Base-by-base conservation (phyloP, 1,284 basidiomycete genomes). In the Retiboletus fuscus region DNA sequence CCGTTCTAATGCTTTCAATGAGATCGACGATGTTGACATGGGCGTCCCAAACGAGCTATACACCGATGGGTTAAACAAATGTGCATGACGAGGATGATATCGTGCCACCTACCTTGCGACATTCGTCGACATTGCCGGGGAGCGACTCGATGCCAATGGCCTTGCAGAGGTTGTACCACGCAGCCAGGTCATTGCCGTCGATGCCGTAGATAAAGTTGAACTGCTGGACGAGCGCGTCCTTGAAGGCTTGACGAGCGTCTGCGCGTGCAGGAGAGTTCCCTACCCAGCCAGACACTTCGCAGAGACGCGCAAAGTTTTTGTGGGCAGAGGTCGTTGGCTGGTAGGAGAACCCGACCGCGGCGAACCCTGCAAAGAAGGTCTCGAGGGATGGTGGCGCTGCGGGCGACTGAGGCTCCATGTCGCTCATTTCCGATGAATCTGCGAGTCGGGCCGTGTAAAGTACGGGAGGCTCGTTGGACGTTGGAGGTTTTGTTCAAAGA, bases 21-120 rank as follows among this genome's bases (percentile, higher is more conserved):
- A 74, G 75, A 28, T 74, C 69, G 11, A 74, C 53, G 34, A 74
- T 74, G 57, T 74, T 74, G 15, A 74, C 75, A 28, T 74, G 58
- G 26, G 75, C 63, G 22, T 75, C 73, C 64, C 75, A 73, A 13
- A 77, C 73, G 30, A 41, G 60, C 73, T 74, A n/a, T n/a, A n/a
- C n/a, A n/a, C n/a, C n/a, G n/a, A n/a, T n/a, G n/a, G n/a, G n/a
- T n/a, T n/a, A n/a, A n/a, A n/a, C n/a, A n/a, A n/a, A n/a, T n/a
- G n/a, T n/a, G n/a, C n/a, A n/a, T n/a, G n/a, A n/a, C n/a, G n/a
- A n/a, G n/a, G n/a, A n/a, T n/a, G n/a, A n/a, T n/a, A n/a, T n/a
- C n/a, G n/a, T n/a, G n/a, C n/a, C n/a, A 73, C 75, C 57, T 39
- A 74, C 73, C 12, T 2, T 28, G 16, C 57, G 39, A 67, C 73